phyloP scores from a whole-genome alignment of 495 filamentous ascomycete genomes.

The Annulohypoxylon maeteangense region DNA sequence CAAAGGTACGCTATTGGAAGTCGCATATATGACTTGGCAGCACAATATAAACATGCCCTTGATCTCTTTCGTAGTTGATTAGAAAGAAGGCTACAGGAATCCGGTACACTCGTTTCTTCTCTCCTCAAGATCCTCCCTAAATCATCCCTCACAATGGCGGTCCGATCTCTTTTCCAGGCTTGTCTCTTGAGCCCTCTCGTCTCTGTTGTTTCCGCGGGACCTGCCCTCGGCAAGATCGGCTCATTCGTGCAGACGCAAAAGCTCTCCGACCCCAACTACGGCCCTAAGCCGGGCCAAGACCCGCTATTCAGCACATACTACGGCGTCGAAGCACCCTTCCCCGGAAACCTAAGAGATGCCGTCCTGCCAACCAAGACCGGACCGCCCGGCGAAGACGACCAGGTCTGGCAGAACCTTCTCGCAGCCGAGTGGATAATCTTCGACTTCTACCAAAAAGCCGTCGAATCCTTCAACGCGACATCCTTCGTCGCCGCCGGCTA shows the following conservation, averaged over 20 bases:
- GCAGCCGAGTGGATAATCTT: conserved; percentile 66
- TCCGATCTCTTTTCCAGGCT: conserved; percentile 40
- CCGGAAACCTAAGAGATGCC: conserved; percentile 55
- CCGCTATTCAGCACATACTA: conserved; percentile 56
- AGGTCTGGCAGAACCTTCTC: conserved; percentile 64
- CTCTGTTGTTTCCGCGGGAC: conserved; percentile 30
- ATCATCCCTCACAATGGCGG: conserved; percentile 24
- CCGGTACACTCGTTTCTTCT: conserved; percentile 15
- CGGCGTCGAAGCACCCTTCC: conserved; percentile 57
- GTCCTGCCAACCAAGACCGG: conserved; percentile 56
- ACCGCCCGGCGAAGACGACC: conserved; percentile 56
- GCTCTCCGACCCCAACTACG: conserved; percentile 52
- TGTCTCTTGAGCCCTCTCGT: conserved; percentile 30
- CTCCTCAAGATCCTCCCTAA: conserved; percentile 9
- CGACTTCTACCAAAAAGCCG: conserved; percentile 63
- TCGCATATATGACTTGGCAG: conserved; percentile 18
- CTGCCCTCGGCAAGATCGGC: conserved; percentile 21
- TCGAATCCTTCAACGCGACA: conserved; percentile 56
- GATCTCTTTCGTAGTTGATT: conserved; percentile 9
- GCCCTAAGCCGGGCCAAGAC: conserved; percentile 57
- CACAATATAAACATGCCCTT: conserved; percentile 34
- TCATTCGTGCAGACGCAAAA: conserved; percentile 46
- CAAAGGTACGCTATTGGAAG: conserved; percentile 34
- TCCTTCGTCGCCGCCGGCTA: conserved; percentile 56
- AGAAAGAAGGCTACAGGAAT: background rate